Evolutionary conservation across 2,329 filamentous ascomycete genomes (phyloP).

Genomic region (Colletotrichum neosansevieriae): DNA sequence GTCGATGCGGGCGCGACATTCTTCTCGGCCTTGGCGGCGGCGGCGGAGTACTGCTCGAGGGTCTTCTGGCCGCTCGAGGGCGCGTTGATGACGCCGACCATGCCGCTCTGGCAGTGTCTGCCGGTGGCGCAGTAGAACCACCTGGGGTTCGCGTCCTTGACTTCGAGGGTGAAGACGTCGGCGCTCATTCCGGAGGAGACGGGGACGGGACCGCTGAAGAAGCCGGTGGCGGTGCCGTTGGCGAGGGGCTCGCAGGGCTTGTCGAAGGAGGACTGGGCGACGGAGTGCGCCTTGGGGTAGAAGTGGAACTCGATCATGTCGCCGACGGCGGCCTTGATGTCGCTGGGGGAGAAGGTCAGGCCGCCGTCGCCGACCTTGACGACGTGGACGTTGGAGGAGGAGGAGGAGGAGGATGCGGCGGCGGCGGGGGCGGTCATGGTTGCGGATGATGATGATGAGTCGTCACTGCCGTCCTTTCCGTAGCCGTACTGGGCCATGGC

Average conservation of each 20-base stretch:
- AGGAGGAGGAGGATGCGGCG: slow-evolving; percentile 1
- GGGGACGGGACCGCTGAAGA: slow-evolving; percentile 59
- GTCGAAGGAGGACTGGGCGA: slow-evolving; percentile 70
- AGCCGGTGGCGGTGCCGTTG: slow-evolving; percentile 54
- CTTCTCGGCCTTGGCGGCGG: slow-evolving; percentile 27
- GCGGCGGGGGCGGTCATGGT: slow-evolving; percentile 21
- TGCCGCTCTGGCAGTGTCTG: slow-evolving; percentile 71
- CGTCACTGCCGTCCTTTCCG: slow-evolving; percentile 1
- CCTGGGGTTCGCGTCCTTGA: slow-evolving; percentile 64
- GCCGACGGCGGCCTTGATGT: slow-evolving; percentile 63
- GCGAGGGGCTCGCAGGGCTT: slow-evolving; percentile 69
- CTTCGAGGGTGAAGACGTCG: slow-evolving; percentile 41
- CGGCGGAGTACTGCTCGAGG: slow-evolving; percentile 20
- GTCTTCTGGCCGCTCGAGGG: slow-evolving; percentile 23
- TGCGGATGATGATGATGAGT: slow-evolving; percentile 2
- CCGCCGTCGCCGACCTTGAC: slow-evolving; percentile 46
- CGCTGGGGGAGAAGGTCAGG: slow-evolving; percentile 64
- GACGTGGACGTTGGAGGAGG: slow-evolving; percentile 25
- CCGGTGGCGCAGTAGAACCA: slow-evolving; percentile 74
- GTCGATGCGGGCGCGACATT: slow-evolving; percentile 38
- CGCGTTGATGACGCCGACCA: slow-evolving; percentile 61
- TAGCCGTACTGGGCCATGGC: slow-evolving; percentile 33
- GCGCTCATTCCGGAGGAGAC: slow-evolving; percentile 44
- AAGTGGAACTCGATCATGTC: slow-evolving; percentile 61
- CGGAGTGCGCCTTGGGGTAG: slow-evolving; percentile 66